Base-by-base conservation (phyloP, 225 moss, liverwort and hornwort genomes). In the Physcomitrellopsis africana region DNA sequence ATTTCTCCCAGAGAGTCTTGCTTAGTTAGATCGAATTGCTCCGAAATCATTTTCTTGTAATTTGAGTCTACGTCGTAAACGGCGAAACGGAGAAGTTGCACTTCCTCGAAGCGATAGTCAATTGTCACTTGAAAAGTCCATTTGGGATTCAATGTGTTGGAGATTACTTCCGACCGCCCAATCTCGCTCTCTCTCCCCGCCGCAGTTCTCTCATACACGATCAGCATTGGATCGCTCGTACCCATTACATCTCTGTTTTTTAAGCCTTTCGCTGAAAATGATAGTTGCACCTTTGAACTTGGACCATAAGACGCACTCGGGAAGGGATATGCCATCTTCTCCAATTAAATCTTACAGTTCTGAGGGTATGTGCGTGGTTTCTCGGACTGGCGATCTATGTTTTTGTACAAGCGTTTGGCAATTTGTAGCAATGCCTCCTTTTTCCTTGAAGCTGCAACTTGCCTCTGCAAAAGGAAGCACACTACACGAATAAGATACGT, bases 21-120 rank as follows among this genome's bases (percentile, higher is more conserved):
- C 74, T 86, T 81, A 10, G 56, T n/a, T 26, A 83, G 83, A 16
- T 83, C 71, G 72, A 86, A 75, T 60, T 76, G 37, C 53, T 68
- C 68, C 0, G 83, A 78, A 47, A 69, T 54, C 42, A 78, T 83
- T 0, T 44, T 73, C 15, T 68, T 81, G 68, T 43, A 83, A 45
- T 86, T 83, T 5, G 83, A 86, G 76, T 86, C 86, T n/a, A 83
- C 81, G 14, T 86, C 83, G 56, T 67, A 78, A 37, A 86, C 56
- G 22, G 41, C 69, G 24, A 86, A 69, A 15, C 77, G 70, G 15
- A 86, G 83, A 11, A 17, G 72, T 19, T 86, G 86, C 17, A 78
- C 53, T 52, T 75, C 81, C 72, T 86, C 86, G 37, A 86, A 86
- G 48, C 59, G 69, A 51, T 86, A 86, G 22, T 81, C 78, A 32